These are phyloP conservation scores for Salix exigua DNA, from an alignment of 345 rosid species.

Conservation along the genomic window DNA sequence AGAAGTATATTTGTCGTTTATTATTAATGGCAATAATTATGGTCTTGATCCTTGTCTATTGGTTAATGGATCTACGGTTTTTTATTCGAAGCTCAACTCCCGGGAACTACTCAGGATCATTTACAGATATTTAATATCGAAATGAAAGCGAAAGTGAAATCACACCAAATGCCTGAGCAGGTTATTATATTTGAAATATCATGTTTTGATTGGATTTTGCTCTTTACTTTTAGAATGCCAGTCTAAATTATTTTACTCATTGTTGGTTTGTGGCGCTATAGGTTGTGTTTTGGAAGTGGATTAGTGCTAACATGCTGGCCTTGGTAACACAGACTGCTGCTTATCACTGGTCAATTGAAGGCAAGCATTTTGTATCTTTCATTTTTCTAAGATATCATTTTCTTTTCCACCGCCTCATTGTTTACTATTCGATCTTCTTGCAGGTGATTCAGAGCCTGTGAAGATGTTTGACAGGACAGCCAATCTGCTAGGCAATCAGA, in stretches of 20 bases:
- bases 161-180: slow-evolving; percentile 96
- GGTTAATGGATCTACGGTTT: neutral
- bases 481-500: slow-evolving; percentile 79
- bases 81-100: slow-evolving; percentile 65
- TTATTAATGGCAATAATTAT: neutral
- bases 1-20: neutral
- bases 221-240: neutral
- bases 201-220: neutral
- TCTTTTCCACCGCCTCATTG: neutral
- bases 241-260: neutral
- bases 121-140: slow-evolving; percentile 94
- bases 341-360: slow-evolving; percentile 97
- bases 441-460: slow-evolving; percentile 89
- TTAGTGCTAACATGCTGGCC: slow-evolving; percentile 79
- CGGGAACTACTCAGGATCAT: slow-evolving; percentile 92
- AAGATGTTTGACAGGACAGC: slow-evolving; percentile 94
- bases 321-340: slow-evolving; percentile 75
- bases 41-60: neutral
- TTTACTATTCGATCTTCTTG: slow-evolving; percentile 6
- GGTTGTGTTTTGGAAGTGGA: slow-evolving; percentile 99
- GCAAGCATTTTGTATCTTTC: slow-evolving; percentile 25
- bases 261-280: slow-evolving; percentile 13
- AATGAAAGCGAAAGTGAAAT: slow-evolving; percentile 81
- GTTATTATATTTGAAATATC: slow-evolving; percentile 22
- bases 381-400: neutral